Percentiles rank a stretch among this genome's conserved stretches.
These are phyloP conservation scores for Populus deltoides DNA, from an alignment of 345 rosid genomes.

Conservation along the genomic window DNA sequence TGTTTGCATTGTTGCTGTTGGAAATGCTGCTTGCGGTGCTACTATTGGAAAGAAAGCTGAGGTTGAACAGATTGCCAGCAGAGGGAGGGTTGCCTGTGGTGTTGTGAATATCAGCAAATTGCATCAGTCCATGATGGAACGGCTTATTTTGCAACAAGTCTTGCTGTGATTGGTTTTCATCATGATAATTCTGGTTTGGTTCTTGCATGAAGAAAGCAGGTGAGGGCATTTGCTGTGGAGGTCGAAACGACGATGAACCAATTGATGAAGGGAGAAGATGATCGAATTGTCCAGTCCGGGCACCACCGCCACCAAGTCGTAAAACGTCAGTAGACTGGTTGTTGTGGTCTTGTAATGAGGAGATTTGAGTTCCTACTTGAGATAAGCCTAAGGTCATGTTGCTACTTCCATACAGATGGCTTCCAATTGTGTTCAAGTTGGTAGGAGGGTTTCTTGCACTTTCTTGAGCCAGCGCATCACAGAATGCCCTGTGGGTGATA, in stretches of 20 bases:
- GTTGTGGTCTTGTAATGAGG: slow-evolving; percentile 36
- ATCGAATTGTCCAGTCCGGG: slow-evolving; percentile 41
- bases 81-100: slow-evolving; percentile 21
- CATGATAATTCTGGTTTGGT: slow-evolving; percentile 43
- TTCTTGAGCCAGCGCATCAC: slow-evolving; percentile 81
- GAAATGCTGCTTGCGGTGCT: slow-evolving; percentile 20
- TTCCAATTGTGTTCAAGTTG: slow-evolving; percentile 48
- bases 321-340: slow-evolving; percentile 45
- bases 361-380: slow-evolving; percentile 50
- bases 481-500: slow-evolving; percentile 77
- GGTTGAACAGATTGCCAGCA: slow-evolving; percentile 49
- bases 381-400: slow-evolving; percentile 57
- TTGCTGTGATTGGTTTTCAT: slow-evolving; percentile 40
- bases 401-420: slow-evolving; percentile 57
- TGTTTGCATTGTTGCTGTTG: slow-evolving; percentile 29
- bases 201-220: slow-evolving; percentile 55
- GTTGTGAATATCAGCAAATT: slow-evolving; percentile 45
- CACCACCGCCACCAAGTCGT: slow-evolving; percentile 47
- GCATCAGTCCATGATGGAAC: slow-evolving; percentile 50
- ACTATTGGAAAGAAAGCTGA: slow-evolving; percentile 50
- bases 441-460: slow-evolving; percentile 66
- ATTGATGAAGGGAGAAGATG: slow-evolving; percentile 44
- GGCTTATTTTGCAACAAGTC: slow-evolving; percentile 32
- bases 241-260: slow-evolving; percentile 35
- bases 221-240: slow-evolving; percentile 27